Evolutionary conservation across 2,329 filamentous ascomycete species (phyloP).

Genomic region (Neonectria hederae): DNA sequence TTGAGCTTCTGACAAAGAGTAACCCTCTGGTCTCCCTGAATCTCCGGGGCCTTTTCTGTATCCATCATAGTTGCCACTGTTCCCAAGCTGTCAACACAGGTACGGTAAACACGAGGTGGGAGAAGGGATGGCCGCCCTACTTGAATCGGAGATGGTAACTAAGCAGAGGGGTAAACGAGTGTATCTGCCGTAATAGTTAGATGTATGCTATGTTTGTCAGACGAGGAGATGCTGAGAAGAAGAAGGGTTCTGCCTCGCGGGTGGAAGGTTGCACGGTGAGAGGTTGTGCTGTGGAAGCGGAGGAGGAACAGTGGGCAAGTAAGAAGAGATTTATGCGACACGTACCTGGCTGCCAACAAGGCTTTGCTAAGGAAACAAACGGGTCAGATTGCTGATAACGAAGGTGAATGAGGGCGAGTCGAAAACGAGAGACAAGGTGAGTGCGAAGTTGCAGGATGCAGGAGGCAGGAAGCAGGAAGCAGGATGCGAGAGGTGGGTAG

Average conservation of each 20-base stretch:
- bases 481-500: not conserved
- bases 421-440: slow-evolving; percentile 25
- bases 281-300: not conserved
- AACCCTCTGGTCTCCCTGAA: slow-evolving; percentile 13
- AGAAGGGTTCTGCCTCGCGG: not conserved
- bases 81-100: slow-evolving; percentile 26
- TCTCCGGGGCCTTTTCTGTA: slow-evolving; percentile 36
- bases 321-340: not conserved
- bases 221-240: not conserved
- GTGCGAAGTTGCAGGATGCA: slow-evolving; percentile 20
- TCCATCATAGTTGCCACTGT: slow-evolving; percentile 44
- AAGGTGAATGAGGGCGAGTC: slow-evolving; percentile 17
- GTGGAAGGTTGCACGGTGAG: not conserved
- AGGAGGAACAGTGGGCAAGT: not conserved
- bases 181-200: slow-evolving; percentile 28
- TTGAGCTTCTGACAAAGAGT: slow-evolving; percentile 25
- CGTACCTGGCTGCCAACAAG: slow-evolving; percentile 6
- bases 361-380: not conserved
- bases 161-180: slow-evolving; percentile 29
- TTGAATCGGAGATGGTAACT: slow-evolving; percentile 25
- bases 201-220: not conserved
- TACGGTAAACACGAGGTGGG: not conserved
- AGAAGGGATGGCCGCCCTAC: slow-evolving; percentile 19
- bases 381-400: slow-evolving; percentile 24
- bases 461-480: not conserved